These are phyloP conservation scores for Penicillium manginii DNA, from an alignment of 495 filamentous ascomycete genomes.

Conservation along the genomic window DNA sequence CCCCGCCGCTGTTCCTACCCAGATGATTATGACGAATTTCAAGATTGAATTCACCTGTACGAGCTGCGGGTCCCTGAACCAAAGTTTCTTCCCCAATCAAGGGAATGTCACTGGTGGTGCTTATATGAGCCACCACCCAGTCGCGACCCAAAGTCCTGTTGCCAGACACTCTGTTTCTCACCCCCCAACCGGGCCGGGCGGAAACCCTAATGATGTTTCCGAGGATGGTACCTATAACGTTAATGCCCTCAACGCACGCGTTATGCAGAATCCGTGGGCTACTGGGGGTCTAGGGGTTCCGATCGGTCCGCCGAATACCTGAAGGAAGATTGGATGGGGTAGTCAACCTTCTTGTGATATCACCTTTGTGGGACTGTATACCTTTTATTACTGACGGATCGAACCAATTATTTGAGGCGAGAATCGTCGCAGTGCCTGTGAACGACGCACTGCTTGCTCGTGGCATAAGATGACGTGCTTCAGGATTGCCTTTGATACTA, in stretches of 20 bases:
- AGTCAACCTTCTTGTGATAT: too few relatives aligned
- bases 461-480: too few relatives aligned
- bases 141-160: constrained; percentile 25
- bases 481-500: too few relatives aligned
- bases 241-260: constrained; percentile 31
- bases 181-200: constrained; percentile 24
- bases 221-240: constrained; percentile 40
- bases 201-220: constrained; percentile 45
- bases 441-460: too few relatives aligned
- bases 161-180: constrained; percentile 26
- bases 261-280: constrained; percentile 40
- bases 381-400: too few relatives aligned
- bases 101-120: constrained; percentile 41
- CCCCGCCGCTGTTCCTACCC: constrained; percentile 29
- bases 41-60: constrained; percentile 53
- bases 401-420: too few relatives aligned
- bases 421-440: too few relatives aligned
- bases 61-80: constrained; percentile 47
- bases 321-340: neutral
- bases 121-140: constrained; percentile 37
- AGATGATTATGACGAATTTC: constrained; percentile 45
- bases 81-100: constrained; percentile 51
- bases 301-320: constrained; percentile 32
- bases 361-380: too few relatives aligned
- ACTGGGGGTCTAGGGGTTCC: constrained; percentile 36